These are phyloP conservation scores for Magnolia changhungtana DNA, from an alignment of 164 flowering plant species.

Conservation along the genomic window DNA sequence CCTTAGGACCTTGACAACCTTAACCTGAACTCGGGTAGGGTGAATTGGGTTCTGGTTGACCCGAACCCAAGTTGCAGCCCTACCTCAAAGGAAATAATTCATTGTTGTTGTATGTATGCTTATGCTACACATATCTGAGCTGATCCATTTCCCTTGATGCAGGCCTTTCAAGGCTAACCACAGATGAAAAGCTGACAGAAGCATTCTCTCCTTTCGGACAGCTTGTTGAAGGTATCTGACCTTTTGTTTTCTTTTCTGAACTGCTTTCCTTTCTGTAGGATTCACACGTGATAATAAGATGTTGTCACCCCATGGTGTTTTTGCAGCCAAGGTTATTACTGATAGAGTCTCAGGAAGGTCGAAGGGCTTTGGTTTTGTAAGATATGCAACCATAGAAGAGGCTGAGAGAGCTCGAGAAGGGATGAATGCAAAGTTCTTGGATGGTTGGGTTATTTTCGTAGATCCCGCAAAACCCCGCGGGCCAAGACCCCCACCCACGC, in stretches of 20 bases:
- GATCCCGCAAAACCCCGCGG: constrained; percentile 85
- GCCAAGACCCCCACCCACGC: constrained; percentile 51
- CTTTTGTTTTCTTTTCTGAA: neutral
- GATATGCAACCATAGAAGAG: constrained; percentile 68
- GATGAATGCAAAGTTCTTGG: constrained; percentile 79
- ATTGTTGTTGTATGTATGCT: neutral
- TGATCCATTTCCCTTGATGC: constrained; percentile 12
- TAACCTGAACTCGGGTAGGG: no score
- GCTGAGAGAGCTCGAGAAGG: constrained; percentile 77
- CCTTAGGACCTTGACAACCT: no score
- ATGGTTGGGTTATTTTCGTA: constrained; percentile 96
- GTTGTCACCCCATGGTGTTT: neutral
- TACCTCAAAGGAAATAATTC: neutral
- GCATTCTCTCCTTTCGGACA: constrained; percentile 78
- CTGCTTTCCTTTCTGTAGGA: neutral
- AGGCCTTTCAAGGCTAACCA: constrained; percentile 81
- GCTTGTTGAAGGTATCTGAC: constrained; percentile 60
- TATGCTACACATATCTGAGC: neutral
- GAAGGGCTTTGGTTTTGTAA: constrained; percentile 84
- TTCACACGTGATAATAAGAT: neutral
- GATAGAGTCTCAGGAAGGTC: constrained; percentile 76
- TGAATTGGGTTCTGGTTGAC: no score
- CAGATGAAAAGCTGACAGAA: constrained; percentile 64
- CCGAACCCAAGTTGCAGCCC: no score
- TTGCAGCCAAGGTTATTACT: constrained; percentile 62